Evolutionary conservation across 2,329 filamentous ascomycete species (phyloP).

Genomic region (Colletotrichum gigasporum): DNA sequence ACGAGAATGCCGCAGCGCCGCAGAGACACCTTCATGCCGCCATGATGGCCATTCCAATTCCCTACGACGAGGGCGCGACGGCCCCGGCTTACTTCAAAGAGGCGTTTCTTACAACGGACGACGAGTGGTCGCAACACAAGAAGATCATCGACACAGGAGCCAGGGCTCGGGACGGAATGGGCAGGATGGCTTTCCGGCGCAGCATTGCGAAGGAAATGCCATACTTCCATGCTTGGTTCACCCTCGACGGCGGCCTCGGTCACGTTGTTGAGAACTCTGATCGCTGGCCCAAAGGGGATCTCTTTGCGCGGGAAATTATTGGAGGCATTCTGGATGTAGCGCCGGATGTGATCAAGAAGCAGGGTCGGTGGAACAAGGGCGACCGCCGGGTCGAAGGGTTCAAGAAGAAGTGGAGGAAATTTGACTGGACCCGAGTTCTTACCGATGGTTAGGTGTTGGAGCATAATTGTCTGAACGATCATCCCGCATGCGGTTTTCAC

Average conservation of each 20-base stretch:
- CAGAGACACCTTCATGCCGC: slow-evolving; percentile 84
- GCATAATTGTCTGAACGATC: too few species aligned
- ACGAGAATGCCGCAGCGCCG: slow-evolving; percentile 92
- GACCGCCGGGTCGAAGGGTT: slow-evolving; percentile 80
- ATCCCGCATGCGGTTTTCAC: too few species aligned
- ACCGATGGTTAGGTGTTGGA: slow-evolving; percentile 43
- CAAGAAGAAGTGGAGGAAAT: slow-evolving; percentile 87
- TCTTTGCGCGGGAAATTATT: slow-evolving; percentile 91
- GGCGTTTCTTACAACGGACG: slow-evolving; percentile 86
- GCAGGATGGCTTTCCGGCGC: slow-evolving; percentile 82
- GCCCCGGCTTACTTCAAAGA: slow-evolving; percentile 96
- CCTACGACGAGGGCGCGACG: slow-evolving; percentile 89
- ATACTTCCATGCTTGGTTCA: slow-evolving; percentile 98
- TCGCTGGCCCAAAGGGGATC: slow-evolving; percentile 88
- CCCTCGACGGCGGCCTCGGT: slow-evolving; percentile 88
- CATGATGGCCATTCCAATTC: slow-evolving; percentile 86
- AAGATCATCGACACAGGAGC: slow-evolving; percentile 91
- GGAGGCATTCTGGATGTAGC: slow-evolving; percentile 91
- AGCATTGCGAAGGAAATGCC: slow-evolving; percentile 94
- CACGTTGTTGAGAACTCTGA: slow-evolving; percentile 90
- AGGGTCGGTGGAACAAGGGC: slow-evolving; percentile 82
- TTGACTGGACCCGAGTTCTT: slow-evolving; percentile 82
- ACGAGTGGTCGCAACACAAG: slow-evolving; percentile 95
- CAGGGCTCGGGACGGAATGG: slow-evolving; percentile 71
- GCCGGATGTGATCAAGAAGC: slow-evolving; percentile 85